Evolutionary conservation across 176 grass and related monocot species (phyloP).

Genomic region (Oryza glumipatula): DNA sequence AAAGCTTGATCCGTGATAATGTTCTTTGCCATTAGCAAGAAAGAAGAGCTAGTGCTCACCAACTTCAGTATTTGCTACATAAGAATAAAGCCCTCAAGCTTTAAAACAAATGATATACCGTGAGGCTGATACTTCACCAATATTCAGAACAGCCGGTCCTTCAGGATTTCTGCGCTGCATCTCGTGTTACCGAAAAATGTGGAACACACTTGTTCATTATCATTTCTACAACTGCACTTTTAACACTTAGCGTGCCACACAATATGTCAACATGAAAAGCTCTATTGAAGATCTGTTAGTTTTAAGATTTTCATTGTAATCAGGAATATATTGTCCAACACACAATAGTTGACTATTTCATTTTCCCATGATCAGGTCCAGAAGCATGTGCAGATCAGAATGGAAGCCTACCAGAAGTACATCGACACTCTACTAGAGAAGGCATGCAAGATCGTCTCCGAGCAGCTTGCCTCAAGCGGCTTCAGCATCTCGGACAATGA

Average conservation of each 20-base stretch:
- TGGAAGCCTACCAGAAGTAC: conserved; percentile 87
- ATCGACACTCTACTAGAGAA: conserved; percentile 84
- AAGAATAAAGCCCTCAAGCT: background rate
- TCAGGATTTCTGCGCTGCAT: background rate
- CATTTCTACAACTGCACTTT: background rate
- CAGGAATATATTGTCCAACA: background rate
- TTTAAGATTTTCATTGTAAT: background rate
- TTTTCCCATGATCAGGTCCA: conserved; percentile 60
- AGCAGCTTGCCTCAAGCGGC: conserved; percentile 68
- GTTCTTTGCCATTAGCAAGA: conserved; percentile 8
- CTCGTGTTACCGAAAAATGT: background rate
- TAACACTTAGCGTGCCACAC: background rate
- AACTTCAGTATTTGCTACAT: conserved; percentile 18
- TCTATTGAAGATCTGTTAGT: background rate
- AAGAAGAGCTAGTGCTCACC: background rate
- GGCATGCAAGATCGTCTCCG: conserved; percentile 89
- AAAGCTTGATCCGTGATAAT: background rate
- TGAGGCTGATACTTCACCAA: background rate
- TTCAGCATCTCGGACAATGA: conserved; percentile 62
- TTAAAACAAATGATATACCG: conserved; percentile 7
- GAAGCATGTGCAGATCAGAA: conserved; percentile 95
- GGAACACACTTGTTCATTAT: background rate
- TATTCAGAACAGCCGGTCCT: background rate
- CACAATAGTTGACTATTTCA: background rate
- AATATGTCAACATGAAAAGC: conserved; percentile 14